Base-by-base conservation (phyloP, 2,329 filamentous ascomycete species). In the Lasiodiplodia hormozganensis region DNA sequence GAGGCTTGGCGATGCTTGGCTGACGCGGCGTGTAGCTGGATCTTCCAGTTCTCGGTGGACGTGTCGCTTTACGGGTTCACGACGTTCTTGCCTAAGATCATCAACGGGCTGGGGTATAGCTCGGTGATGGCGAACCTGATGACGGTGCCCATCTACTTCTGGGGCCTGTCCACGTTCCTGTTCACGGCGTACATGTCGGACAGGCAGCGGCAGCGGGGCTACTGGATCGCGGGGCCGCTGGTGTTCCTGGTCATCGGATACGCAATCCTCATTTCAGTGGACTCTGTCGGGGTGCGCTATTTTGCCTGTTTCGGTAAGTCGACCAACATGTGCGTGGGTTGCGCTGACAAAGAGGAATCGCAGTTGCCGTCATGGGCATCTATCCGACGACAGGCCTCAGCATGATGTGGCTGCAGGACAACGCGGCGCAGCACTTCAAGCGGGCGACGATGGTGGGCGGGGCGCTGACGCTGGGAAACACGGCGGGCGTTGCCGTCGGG, bases 81-180 rank as follows among this genome's bases (percentile, higher is more conserved):
- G 1, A 74, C 84, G 7, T 84, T 83, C 73, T 70, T 84, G 31
- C 82, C 81, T 0, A 90, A 90, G 0, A 89, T 94, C 69, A 90
- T 93, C 62, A 82, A 85, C 69, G 90, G 89, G 7, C 84, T 79
- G 75, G 85, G 87, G 16, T 91, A 89, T 76, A 84, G 79, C 69
- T 82, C 84, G 18, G 87, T 89, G 62, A 78, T 83, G 25, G 88
- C 89, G 0, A 84, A 91, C 2, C 84, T 91, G 14, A 81, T 92
- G 65, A 90, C 88, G 0, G 86, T 62, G 47, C 66, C 66, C 57
- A 54, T 68, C 43, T 68, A 68, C 57, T 31, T 68, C 36, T 62
- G 56, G 66, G 66, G 56, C 4, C n/a, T 58, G 25, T 47, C 21
- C 47, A 43, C 49, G 47, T 62, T 62, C 31, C 21, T 68, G 18